Evolutionary conservation across 1,284 basidiomycete genomes (phyloP).

Genomic region (Puccinia polysora): DNA sequence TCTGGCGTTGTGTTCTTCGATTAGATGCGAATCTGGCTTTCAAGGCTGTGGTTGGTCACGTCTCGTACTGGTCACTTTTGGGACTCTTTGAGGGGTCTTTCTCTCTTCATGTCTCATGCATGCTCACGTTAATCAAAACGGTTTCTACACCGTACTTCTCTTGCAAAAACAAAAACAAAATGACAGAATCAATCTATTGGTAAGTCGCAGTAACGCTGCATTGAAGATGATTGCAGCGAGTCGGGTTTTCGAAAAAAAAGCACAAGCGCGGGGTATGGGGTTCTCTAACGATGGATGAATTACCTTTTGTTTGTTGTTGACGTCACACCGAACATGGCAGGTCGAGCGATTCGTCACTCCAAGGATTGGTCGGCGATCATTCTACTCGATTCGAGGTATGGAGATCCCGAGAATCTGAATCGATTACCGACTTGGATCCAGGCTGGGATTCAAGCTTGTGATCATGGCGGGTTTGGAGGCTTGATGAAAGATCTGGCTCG

Average conservation of each 20-base stretch:
- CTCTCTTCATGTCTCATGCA: too few relatives aligned
- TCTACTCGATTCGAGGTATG: conserved; percentile 77
- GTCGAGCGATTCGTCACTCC: conserved; percentile 79
- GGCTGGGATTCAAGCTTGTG: conserved; percentile 61
- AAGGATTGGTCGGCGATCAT: conserved; percentile 74
- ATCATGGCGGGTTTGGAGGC: conserved; percentile 70
- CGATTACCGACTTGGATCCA: conserved; percentile 88
- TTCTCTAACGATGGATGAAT: too few relatives aligned
- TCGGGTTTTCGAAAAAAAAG: too few relatives aligned
- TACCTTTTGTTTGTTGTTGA: conserved; percentile 1
- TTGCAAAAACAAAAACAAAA: neutral
- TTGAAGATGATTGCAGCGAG: too few relatives aligned
- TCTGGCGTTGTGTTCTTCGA: too few relatives aligned
- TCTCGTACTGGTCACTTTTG: too few relatives aligned
- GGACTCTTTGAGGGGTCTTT: too few relatives aligned
- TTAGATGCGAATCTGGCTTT: conserved; percentile 72
- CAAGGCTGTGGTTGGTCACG: conserved; percentile 64
- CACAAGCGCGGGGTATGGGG: too few relatives aligned
- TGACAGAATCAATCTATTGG: conserved; percentile 20
- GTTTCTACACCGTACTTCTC: too few relatives aligned
- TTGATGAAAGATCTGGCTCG: conserved; percentile 63
- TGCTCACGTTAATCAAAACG: too few relatives aligned
- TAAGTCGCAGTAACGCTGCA: conserved; percentile 30
- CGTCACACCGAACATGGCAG: conserved; percentile 58
- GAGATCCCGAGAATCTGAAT: conserved; percentile 61